These are phyloP conservation scores for Nemania sp. DNA, from an alignment of 2,329 filamentous ascomycete genomes.

Conservation along the genomic window DNA sequence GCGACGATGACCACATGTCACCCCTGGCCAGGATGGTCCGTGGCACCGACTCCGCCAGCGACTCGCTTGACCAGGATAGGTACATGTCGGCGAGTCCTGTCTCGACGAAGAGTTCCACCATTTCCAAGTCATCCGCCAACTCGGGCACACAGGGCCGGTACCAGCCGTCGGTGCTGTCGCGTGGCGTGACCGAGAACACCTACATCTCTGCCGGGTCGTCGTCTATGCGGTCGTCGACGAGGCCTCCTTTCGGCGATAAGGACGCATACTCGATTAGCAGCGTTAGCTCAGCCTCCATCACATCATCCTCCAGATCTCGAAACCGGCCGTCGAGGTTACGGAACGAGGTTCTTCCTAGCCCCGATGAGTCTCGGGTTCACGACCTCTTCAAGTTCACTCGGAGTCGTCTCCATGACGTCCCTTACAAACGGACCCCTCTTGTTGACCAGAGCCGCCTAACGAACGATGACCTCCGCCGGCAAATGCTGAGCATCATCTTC, in stretches of 20 bases:
- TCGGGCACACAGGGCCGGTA: slow-evolving; percentile 58
- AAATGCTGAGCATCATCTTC: slow-evolving; percentile 94
- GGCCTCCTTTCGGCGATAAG: slow-evolving; percentile 41
- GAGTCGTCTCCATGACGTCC: slow-evolving; percentile 78
- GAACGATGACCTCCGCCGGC: slow-evolving; percentile 78
- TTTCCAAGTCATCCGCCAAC: slow-evolving; percentile 58
- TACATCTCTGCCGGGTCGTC: slow-evolving; percentile 71
- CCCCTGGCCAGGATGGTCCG: slow-evolving; percentile 76
- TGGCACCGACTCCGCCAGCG: slow-evolving; percentile 65
- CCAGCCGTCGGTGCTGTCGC: slow-evolving; percentile 56
- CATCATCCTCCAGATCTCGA: slow-evolving; percentile 52
- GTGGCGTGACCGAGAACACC: slow-evolving; percentile 64
- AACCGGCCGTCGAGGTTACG: slow-evolving; percentile 71
- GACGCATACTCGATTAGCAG: slow-evolving; percentile 64
- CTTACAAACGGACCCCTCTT: slow-evolving; percentile 71
- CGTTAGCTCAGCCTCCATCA: slow-evolving; percentile 53
- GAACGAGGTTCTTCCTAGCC: slow-evolving; percentile 79
- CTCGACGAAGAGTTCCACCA: slow-evolving; percentile 66
- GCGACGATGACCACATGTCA: slow-evolving; percentile 77
- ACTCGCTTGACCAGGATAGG: slow-evolving; percentile 61
- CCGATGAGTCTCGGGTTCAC: slow-evolving; percentile 70
- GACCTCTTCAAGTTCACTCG: slow-evolving; percentile 89
- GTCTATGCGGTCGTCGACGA: slow-evolving; percentile 51
- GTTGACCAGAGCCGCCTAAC: slow-evolving; percentile 64
- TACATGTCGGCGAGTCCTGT: slow-evolving; percentile 70